These are phyloP conservation scores for Candida mesenterica DNA, from an alignment of 1,139 yeast species.

Conservation along the genomic window DNA sequence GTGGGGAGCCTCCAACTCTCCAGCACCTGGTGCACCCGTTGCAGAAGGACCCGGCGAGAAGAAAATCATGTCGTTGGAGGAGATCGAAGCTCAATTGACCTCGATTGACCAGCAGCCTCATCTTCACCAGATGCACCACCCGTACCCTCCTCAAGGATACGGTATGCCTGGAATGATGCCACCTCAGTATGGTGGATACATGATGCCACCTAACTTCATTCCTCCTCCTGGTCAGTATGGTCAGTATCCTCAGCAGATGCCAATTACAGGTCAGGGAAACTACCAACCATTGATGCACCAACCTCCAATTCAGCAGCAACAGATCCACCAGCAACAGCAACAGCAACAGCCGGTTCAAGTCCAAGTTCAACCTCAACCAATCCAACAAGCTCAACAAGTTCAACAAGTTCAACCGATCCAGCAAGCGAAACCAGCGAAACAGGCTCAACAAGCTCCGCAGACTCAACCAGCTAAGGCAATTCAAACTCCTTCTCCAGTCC, in stretches of 20 bases:
- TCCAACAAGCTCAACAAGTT: constrained; percentile 17
- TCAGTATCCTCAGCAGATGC: constrained; percentile 24
- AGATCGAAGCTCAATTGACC: constrained; percentile 72
- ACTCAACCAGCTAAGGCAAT: constrained; percentile 13
- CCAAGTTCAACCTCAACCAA: constrained; percentile 12
- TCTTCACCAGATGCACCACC: constrained; percentile 24
- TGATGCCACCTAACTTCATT: constrained; percentile 41
- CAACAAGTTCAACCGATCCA: constrained; percentile 16
- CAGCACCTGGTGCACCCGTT: constrained; percentile 14
- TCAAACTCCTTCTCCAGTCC: constrained; percentile 12
- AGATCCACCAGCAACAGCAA: constrained; percentile 16
- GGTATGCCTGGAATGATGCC: constrained; percentile 34
- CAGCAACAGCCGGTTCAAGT: constrained; percentile 15
- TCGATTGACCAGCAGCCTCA: constrained; percentile 46
- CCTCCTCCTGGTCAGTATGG: constrained; percentile 43
- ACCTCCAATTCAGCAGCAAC: constrained; percentile 11
- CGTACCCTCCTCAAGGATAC: constrained; percentile 23
- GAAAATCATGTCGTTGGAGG: constrained; percentile 65
- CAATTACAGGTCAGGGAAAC: constrained; percentile 28
- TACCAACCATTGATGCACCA: constrained; percentile 15
- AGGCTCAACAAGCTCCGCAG: constrained; percentile 11
- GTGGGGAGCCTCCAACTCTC: constrained; percentile 45
- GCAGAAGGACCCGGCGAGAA: constrained; percentile 23
- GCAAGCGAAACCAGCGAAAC: constrained; percentile 14
- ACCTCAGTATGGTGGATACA: constrained; percentile 39